Evolutionary conservation across 768 basidiomycete species (phyloP).

Genomic region (Grammothele lineata): DNA sequence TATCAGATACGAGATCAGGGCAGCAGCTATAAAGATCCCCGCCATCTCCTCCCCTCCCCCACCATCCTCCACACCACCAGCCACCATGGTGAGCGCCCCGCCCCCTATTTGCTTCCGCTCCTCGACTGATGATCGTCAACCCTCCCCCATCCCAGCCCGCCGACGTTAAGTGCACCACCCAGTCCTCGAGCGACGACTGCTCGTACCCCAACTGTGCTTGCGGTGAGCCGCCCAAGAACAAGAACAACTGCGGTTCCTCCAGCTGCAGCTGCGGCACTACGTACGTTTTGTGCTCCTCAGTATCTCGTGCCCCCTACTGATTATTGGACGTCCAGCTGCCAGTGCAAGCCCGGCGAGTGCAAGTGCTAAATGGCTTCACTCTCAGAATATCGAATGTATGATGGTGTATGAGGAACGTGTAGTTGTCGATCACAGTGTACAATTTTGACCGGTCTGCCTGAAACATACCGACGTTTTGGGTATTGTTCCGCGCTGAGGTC

Average conservation of each 20-base stretch:
- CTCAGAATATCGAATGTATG: no score
- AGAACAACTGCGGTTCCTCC: slow-evolving; percentile 12
- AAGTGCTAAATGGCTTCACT: slow-evolving; percentile 18
- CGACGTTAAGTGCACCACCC: slow-evolving; percentile 19
- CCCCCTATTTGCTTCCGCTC: background rate
- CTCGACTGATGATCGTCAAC: background rate
- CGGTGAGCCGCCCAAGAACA: slow-evolving; percentile 34
- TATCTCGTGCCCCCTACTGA: no score
- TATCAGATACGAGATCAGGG: no score
- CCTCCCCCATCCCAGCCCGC: slow-evolving; percentile 4
- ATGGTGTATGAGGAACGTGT: no score
- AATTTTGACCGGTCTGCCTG: no score
- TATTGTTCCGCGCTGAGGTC: no score
- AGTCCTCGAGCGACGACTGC: slow-evolving; percentile 21
- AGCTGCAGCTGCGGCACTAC: slow-evolving; percentile 11
- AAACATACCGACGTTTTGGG: no score
- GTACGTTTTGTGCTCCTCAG: no score
- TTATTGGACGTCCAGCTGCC: slow-evolving; percentile 8
- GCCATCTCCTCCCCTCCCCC: no score
- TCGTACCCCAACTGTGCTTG: slow-evolving; percentile 30
- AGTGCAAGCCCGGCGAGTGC: slow-evolving; percentile 18
- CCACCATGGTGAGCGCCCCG: slow-evolving; percentile 4
- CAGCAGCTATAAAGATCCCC: no score
- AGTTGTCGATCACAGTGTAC: no score
- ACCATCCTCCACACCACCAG: background rate